A percentile compares a stretch with the other conserved stretches of the same genome.
Evolutionary conservation across 768 basidiomycete genomes (phyloP).

Genomic region (Suillus cothurnatus): DNA sequence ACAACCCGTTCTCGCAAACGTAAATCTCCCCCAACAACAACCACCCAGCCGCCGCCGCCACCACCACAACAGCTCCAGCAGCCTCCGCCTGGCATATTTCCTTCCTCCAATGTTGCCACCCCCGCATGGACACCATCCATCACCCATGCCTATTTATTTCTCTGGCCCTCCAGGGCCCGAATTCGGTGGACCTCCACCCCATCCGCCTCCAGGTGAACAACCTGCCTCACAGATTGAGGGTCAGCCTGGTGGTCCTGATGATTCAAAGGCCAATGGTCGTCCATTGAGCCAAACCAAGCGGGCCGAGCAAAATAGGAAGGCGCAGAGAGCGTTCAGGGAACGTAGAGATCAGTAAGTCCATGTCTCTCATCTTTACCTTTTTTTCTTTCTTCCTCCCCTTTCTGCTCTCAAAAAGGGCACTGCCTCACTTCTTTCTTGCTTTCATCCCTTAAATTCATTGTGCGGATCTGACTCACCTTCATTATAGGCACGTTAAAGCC

Average conservation of each 20-base stretch:
- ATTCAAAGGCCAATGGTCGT: conserved; percentile 39
- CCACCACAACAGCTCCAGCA: conserved; percentile 24
- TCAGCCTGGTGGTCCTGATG: conserved; percentile 17
- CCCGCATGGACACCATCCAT: conserved; percentile 34
- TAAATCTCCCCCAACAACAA: conserved; percentile 59
- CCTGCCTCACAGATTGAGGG: conserved; percentile 32
- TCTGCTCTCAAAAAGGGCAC: neutral
- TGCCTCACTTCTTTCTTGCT: conserved; percentile 1
- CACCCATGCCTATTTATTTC: conserved; percentile 30
- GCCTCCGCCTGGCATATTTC: conserved; percentile 5
- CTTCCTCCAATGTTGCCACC: conserved; percentile 12
- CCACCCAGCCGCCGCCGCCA: conserved; percentile 14
- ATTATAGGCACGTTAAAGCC: conserved; percentile 76
- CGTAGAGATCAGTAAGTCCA: conserved; percentile 79
- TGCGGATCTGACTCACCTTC: conserved; percentile 16
- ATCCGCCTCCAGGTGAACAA: conserved; percentile 23
- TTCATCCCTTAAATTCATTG: conserved; percentile 1
- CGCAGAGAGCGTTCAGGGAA: conserved; percentile 89
- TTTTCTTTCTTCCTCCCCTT: conserved; percentile 4
- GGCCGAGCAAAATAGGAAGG: conserved; percentile 94
- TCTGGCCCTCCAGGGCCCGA: conserved; percentile 31
- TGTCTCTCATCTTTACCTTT: conserved; percentile 10
- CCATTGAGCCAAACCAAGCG: conserved; percentile 80
- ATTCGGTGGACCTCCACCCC: conserved; percentile 30
- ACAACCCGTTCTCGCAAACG: conserved; percentile 56